Evolutionary conservation across 768 basidiomycete genomes (phyloP).

Genomic region (Clitopilus passeckerianus): DNA sequence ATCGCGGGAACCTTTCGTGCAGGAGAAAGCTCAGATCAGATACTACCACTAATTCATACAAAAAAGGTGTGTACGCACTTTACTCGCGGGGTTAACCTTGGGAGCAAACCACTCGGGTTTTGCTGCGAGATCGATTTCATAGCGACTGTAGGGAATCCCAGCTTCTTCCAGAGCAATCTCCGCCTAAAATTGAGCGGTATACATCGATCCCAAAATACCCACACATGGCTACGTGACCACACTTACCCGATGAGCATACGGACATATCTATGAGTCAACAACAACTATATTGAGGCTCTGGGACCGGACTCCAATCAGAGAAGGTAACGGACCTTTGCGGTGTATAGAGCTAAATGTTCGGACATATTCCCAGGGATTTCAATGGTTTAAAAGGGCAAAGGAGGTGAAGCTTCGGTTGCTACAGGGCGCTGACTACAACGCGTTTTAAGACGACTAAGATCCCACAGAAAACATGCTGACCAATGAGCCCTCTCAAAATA

Average conservation of each 20-base stretch:
- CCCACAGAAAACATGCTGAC: background rate
- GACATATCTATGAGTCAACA: constrained; percentile 38
- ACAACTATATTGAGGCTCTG: background rate
- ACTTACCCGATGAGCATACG: constrained; percentile 52
- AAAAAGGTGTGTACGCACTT: constrained; percentile 33
- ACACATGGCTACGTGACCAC: background rate
- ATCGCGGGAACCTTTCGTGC: constrained; percentile 49
- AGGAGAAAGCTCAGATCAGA: background rate
- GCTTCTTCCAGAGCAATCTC: constrained; percentile 62
- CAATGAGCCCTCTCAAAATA: background rate
- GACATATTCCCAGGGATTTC: background rate
- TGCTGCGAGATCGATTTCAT: constrained; percentile 55
- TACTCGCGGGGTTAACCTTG: constrained; percentile 62
- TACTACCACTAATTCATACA: no score
- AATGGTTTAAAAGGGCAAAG: background rate
- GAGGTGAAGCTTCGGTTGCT: background rate
- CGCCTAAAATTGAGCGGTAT: constrained; percentile 25
- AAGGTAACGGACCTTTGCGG: constrained; percentile 34
- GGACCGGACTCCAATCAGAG: background rate
- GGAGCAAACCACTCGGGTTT: constrained; percentile 70
- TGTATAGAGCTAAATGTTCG: constrained; percentile 36
- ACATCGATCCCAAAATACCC: background rate
- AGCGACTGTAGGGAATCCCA: constrained; percentile 40
- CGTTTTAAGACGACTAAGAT: background rate
- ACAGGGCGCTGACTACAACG: background rate